A percentile compares a stretch with the other conserved stretches of the same genome.
Conservation (phyloP, 2,329 filamentous ascomycete species). For the Coniella lustricola region DNA sequence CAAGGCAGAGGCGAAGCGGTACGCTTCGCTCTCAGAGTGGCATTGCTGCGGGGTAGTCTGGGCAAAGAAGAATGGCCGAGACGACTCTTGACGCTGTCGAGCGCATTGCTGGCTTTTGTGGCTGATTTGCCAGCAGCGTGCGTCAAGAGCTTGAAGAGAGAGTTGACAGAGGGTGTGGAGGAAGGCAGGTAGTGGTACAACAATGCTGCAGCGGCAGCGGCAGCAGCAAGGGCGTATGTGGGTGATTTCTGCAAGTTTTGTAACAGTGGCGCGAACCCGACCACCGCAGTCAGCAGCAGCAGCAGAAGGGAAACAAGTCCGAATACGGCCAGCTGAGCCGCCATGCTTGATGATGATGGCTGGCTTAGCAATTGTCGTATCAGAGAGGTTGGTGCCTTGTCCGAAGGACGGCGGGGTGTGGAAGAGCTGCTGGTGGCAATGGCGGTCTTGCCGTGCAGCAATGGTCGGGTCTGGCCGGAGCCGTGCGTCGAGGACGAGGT, state of each 20-base stretch:
- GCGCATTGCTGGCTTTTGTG: not conserved
- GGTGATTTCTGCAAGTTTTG: slow-evolving; percentile 4
- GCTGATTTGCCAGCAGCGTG: not conserved
- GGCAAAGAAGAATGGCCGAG: not conserved
- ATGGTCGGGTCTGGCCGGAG: not conserved
- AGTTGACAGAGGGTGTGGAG: not conserved
- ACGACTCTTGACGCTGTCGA: slow-evolving; percentile 1
- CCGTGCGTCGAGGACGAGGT: not conserved
- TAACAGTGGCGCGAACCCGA: slow-evolving; percentile 11
- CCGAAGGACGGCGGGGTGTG: slow-evolving; percentile 1
- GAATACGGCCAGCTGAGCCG: slow-evolving; percentile 12
- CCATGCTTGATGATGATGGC: not conserved
- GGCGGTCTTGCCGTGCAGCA: not conserved
- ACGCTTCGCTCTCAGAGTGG: not conserved
- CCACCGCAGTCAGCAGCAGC: slow-evolving; percentile 9
- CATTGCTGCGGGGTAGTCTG: not conserved
- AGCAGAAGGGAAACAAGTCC: slow-evolving; percentile 14
- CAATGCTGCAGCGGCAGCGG: not conserved
- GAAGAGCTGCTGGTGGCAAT: slow-evolving; percentile 8
- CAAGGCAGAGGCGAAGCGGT: slow-evolving; percentile 3
- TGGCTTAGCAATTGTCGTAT: slow-evolving; percentile 11
- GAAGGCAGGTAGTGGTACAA: not conserved
- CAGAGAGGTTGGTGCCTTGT: slow-evolving; percentile 1
- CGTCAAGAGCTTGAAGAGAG: slow-evolving; percentile 8
- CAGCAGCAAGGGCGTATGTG: slow-evolving; percentile 1